Evolutionary conservation across 2,329 filamentous ascomycete species (phyloP), one percentile per base, ranked within the genome.

Genomic region (Tolypocladium endophyticum): DNA sequence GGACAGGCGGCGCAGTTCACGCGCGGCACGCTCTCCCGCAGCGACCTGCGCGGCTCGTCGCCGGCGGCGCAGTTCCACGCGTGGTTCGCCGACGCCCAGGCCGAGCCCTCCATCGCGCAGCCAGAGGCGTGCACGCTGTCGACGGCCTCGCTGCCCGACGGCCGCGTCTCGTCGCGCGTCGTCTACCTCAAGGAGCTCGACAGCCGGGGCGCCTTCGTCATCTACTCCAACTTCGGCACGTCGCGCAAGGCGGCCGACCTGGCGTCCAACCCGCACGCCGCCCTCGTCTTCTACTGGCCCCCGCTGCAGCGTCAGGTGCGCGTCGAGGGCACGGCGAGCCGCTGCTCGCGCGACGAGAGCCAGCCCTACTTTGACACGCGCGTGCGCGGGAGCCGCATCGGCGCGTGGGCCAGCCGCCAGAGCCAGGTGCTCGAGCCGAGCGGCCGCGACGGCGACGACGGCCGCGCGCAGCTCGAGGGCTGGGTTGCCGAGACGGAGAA

Each of bases 141-240:
- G 4, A 99, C 94, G 0, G 92, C 92, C 0, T 79, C 81, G 30
- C 81, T 97, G 5, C 93, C 93, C 1, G 89, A 86, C 0, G 94
- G 94, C 62, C 87, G 89, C 55, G 89, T 97, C 25, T 91, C 86
- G 55, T 87, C 90, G 4, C 90, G 94, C 61, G 82, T 91, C 66
- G 91, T 99, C 43, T 99, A 97, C 76, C 82, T 99, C 65, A 99
- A 99, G 76, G 94, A 97, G 78, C 85, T 97, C 30, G 92, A 97
- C 73, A 74, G 79, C 58, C 67, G 74, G 6, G 74, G 72, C 25
- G 92, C 92, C 20, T 99, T 95, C 75, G 91, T 97, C 52, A 81
- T 99, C 56, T 99, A 97, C 80, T 89, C 85, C 69, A 99, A 99
- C 74, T 93, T 92, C 78, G 92, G 85, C 61, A 94, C 89, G 0